Evolutionary conservation across 495 filamentous ascomycete genomes (phyloP).

Genomic region (Podospora appendiculata): DNA sequence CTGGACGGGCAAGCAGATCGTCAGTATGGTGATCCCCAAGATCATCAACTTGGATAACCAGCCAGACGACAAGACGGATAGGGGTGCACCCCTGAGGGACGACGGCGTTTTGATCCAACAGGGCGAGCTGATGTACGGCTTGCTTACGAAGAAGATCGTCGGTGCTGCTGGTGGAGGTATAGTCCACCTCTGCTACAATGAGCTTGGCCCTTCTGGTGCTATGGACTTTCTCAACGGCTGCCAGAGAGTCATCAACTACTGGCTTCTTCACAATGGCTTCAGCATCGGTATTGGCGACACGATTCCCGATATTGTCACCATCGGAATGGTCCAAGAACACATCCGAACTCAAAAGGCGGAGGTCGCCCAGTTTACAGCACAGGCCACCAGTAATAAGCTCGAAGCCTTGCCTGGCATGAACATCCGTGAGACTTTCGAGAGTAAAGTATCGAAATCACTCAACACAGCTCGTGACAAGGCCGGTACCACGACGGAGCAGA

Average conservation of each 20-base stretch:
- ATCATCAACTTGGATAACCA: slow-evolving; percentile 73
- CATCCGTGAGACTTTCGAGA: slow-evolving; percentile 95
- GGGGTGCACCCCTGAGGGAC: slow-evolving; percentile 56
- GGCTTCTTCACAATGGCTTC: slow-evolving; percentile 96
- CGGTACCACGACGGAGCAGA: slow-evolving; percentile 82
- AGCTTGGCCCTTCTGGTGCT: slow-evolving; percentile 74
- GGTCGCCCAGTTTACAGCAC: slow-evolving; percentile 61
- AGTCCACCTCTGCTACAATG: slow-evolving; percentile 94
- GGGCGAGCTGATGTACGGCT: slow-evolving; percentile 83
- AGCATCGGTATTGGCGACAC: slow-evolving; percentile 99
- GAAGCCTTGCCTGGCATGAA: slow-evolving; percentile 95
- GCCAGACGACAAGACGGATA: slow-evolving; percentile 42
- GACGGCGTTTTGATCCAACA: slow-evolving; percentile 75
- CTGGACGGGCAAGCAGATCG: slow-evolving; percentile 99
- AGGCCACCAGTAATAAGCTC: slow-evolving; percentile 75
- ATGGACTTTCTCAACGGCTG: slow-evolving; percentile 93
- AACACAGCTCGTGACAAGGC: slow-evolving; percentile 95
- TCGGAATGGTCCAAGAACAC: slow-evolving; percentile 70
- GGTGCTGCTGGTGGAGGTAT: slow-evolving; percentile 82
- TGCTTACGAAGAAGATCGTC: slow-evolving; percentile 88
- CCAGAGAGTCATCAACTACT: slow-evolving; percentile 90
- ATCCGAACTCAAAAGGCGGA: slow-evolving; percentile 74
- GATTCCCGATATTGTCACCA: slow-evolving; percentile 78
- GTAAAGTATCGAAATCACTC: slow-evolving; percentile 83
- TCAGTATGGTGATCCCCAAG: slow-evolving; percentile 83